A percentile compares a stretch with the other conserved stretches of the same genome.
Evolutionary conservation across 2,329 filamentous ascomycete species (phyloP).

Genomic region (Fusarium sp.): DNA sequence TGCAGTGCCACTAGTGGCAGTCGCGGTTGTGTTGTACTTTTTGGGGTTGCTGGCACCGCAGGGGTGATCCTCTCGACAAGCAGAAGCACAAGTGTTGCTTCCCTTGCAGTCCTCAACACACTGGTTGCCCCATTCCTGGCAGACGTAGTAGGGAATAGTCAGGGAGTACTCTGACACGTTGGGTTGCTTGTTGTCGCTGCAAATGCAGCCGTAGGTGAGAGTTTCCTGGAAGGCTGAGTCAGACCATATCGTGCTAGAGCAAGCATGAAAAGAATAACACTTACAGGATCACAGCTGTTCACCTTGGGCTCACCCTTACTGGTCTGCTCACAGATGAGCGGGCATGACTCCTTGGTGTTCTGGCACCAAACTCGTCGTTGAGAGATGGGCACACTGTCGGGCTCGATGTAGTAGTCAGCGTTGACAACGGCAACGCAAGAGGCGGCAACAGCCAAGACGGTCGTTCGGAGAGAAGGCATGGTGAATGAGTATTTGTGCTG

Average conservation of each 20-base stretch:
- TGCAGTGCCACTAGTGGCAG: slow-evolving; percentile 47
- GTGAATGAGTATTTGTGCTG: slow-evolving; percentile 32
- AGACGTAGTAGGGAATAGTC: slow-evolving; percentile 83
- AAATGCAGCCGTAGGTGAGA: slow-evolving; percentile 79
- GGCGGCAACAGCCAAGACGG: slow-evolving; percentile 66
- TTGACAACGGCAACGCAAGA: slow-evolving; percentile 63
- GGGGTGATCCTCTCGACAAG: slow-evolving; percentile 74
- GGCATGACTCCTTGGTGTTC: slow-evolving; percentile 73
- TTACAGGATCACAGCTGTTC: slow-evolving; percentile 77
- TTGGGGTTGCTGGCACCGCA: slow-evolving; percentile 78
- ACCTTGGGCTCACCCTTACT: slow-evolving; percentile 62
- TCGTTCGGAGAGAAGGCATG: slow-evolving; percentile 68
- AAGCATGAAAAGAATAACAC: slow-evolving; percentile 36
- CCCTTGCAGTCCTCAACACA: slow-evolving; percentile 70
- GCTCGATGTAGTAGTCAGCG: slow-evolving; percentile 72
- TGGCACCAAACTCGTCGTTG: slow-evolving; percentile 73
- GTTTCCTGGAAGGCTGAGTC: slow-evolving; percentile 55
- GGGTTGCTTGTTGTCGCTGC: slow-evolving; percentile 72
- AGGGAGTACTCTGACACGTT: slow-evolving; percentile 83
- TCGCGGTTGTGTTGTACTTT: slow-evolving; percentile 66
- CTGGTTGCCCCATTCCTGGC: slow-evolving; percentile 77
- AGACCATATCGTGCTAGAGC: background rate
- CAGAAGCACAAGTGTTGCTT: slow-evolving; percentile 68
- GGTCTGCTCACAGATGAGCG: slow-evolving; percentile 76
- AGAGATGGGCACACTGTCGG: slow-evolving; percentile 65